Evolutionary conservation across 2,329 filamentous ascomycete species (phyloP).

Genomic region (Fusarium protoensiforme): DNA sequence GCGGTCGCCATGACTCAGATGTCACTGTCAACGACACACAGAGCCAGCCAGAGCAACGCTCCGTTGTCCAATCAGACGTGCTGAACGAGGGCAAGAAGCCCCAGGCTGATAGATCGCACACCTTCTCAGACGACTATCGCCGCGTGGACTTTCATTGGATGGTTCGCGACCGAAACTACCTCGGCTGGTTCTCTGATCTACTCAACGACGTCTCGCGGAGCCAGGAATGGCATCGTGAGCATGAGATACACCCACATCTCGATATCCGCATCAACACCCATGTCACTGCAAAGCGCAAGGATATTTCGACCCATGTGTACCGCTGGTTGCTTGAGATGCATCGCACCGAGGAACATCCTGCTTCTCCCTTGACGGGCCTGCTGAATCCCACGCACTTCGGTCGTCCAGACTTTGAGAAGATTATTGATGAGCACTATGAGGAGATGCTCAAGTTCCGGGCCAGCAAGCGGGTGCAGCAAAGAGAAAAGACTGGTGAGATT

Average conservation of each 20-base stretch:
- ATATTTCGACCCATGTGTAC: slow-evolving; percentile 65
- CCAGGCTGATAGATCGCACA: slow-evolving; percentile 28
- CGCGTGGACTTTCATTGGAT: slow-evolving; percentile 71
- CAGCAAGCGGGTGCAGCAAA: slow-evolving; percentile 19
- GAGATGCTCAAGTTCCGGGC: slow-evolving; percentile 57
- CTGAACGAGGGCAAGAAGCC: slow-evolving; percentile 28
- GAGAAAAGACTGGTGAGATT: neutral
- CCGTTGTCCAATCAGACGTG: neutral
- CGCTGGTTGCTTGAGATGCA: slow-evolving; percentile 67
- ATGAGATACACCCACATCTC: slow-evolving; percentile 53
- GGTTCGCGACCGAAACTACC: slow-evolving; percentile 65
- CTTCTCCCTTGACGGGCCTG: slow-evolving; percentile 64
- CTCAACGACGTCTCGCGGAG: slow-evolving; percentile 60
- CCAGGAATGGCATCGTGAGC: slow-evolving; percentile 51
- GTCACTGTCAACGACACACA: neutral
- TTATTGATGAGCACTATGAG: slow-evolving; percentile 65
- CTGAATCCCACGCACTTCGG: slow-evolving; percentile 65
- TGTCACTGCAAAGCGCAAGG: slow-evolving; percentile 65
- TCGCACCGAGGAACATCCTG: slow-evolving; percentile 61
- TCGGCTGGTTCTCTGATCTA: slow-evolving; percentile 68
- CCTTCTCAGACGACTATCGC: slow-evolving; percentile 54
- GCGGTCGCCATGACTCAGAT: slow-evolving; percentile 12
- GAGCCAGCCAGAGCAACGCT: neutral
- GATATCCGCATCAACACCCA: slow-evolving; percentile 67
- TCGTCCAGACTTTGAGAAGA: slow-evolving; percentile 62